These are phyloP conservation scores for Kockiozyma suomiensis DNA, from an alignment of 805 yeast species.

Conservation along the genomic window DNA sequence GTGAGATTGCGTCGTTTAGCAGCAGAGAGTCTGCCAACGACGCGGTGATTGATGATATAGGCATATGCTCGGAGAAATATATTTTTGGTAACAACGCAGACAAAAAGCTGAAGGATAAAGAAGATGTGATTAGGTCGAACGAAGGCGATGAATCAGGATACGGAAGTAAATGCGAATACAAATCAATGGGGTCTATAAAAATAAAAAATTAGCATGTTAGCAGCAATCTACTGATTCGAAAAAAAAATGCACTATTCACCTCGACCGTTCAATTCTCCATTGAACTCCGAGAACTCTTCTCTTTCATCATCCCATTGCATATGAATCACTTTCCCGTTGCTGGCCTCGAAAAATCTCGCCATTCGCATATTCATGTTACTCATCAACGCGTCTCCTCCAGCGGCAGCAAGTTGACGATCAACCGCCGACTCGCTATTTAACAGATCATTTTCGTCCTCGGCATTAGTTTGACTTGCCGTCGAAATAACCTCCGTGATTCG, in stretches of 20 bases:
- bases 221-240: neutral
- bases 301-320: constrained; percentile 46
- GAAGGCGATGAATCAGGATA: constrained; percentile 43
- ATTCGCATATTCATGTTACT: constrained; percentile 29
- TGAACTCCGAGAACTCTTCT: constrained; percentile 40
- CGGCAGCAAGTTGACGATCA: no score
- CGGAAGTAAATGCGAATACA: constrained; percentile 47
- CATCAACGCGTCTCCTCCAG: constrained; percentile 1
- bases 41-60: constrained; percentile 51
- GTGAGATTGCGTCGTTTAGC: constrained; percentile 26
- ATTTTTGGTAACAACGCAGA: constrained; percentile 39
- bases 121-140: constrained; percentile 40
- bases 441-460: neutral
- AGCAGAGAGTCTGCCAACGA: constrained; percentile 48
- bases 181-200: constrained; percentile 39
- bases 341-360: constrained; percentile 36
- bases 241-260: neutral
- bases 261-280: neutral
- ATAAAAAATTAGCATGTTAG: neutral
- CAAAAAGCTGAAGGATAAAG: constrained; percentile 40
- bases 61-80: neutral
- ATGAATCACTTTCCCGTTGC: constrained; percentile 43
- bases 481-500: neutral
- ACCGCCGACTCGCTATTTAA: constrained; percentile 8
- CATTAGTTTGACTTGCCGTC: neutral